Conservation (phyloP, 345 rosid genomes). For the Turnera subulata region DNA sequence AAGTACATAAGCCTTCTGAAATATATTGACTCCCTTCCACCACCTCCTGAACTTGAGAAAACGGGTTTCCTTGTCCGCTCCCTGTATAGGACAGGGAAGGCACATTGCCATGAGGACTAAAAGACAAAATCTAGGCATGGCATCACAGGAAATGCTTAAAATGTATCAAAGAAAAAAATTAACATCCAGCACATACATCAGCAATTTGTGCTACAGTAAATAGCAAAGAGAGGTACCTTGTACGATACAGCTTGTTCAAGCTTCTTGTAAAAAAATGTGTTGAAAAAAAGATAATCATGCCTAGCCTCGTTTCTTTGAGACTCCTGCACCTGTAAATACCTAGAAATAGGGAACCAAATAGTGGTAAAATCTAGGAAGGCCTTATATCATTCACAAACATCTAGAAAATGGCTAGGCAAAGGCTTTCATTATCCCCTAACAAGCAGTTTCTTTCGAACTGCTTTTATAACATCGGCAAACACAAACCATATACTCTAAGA, state of each 20-base stretch:
- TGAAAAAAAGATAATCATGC: slow-evolving; percentile 64
- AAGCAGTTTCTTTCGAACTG: not conserved
- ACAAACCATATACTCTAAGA: not conserved
- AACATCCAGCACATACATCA: not conserved
- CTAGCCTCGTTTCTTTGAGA: slow-evolving; percentile 40
- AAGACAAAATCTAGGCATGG: no score
- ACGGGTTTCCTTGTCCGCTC: slow-evolving; percentile 45
- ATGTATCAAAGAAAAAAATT: no score
- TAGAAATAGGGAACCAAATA: slow-evolving; percentile 29
- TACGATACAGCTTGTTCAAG: slow-evolving; percentile 64
- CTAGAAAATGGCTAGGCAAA: not conserved
- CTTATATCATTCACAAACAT: not conserved
- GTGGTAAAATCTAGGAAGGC: not conserved
- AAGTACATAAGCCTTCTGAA: slow-evolving; percentile 78
- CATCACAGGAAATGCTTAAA: no score
- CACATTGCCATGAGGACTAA: no score
- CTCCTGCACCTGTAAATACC: slow-evolving; percentile 63
- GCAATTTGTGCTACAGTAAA: not conserved
- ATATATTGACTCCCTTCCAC: slow-evolving; percentile 90
- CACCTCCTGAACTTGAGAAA: slow-evolving; percentile 88
- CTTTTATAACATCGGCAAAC: not conserved
- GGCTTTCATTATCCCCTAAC: not conserved
- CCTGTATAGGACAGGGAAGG: slow-evolving; percentile 10
- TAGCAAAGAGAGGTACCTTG: slow-evolving; percentile 55
- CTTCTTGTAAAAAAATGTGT: slow-evolving; percentile 83